Percentiles rank a stretch among this genome's conserved stretches.
Evolutionary conservation across 169 alveolate species (phyloP).

Genomic region (Amoebophrya sp.): DNA sequence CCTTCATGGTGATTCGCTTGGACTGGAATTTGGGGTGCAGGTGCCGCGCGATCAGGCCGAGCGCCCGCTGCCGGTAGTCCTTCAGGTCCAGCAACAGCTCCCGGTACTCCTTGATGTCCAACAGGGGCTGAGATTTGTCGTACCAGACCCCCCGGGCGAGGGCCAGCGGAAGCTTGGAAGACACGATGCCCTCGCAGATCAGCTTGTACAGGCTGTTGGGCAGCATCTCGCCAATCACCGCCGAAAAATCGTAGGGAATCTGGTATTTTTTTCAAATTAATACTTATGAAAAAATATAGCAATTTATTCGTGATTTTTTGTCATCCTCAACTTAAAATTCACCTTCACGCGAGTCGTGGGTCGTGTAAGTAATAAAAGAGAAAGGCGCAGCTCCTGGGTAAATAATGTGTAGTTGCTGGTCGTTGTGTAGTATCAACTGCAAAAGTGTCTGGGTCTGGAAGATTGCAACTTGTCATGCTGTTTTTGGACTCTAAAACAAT

Average conservation of each 20-base stretch:
- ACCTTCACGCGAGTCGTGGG: no score
- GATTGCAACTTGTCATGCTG: no score
- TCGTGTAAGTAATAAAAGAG: no score
- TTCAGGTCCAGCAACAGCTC: neutral
- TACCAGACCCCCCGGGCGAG: constrained; percentile 34
- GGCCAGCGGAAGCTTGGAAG: constrained; percentile 26
- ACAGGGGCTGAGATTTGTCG: neutral
- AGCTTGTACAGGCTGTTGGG: constrained; percentile 21
- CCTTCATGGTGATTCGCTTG: neutral
- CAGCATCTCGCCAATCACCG: constrained; percentile 18
- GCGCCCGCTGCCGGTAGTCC: constrained; percentile 21
- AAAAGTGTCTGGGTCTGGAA: no score
- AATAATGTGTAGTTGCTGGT: no score
- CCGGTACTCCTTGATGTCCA: constrained; percentile 28
- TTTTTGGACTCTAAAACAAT: no score
- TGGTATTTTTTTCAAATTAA: no score
- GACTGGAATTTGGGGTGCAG: neutral
- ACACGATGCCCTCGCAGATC: neutral
- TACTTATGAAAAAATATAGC: no score
- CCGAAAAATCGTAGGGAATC: constrained; percentile 10
- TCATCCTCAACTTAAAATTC: no score
- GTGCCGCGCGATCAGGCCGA: neutral
- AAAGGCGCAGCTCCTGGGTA: no score
- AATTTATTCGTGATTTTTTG: no score
- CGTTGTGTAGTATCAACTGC: no score